Percentiles rank a stretch among this genome's conserved stretches.
Conservation (phyloP, 306 rosid species). For the Carpinus fangiana region DNA sequence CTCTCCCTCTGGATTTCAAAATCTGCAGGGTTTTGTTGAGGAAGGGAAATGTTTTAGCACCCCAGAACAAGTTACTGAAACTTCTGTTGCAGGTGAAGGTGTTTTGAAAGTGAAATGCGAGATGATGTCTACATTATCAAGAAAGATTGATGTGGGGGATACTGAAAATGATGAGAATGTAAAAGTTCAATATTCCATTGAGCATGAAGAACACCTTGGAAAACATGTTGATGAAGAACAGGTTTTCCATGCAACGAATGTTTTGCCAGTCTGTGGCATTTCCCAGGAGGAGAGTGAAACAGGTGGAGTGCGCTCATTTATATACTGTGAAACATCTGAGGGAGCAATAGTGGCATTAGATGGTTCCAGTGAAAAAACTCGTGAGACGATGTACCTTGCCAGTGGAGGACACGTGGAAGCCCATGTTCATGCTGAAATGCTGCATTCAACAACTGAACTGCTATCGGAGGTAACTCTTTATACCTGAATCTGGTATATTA, state of each 20-base stretch:
- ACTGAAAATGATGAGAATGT: slow-evolving; percentile 20
- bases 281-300: slow-evolving; percentile 21
- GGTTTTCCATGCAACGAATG: slow-evolving; percentile 26
- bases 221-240: slow-evolving; percentile 33
- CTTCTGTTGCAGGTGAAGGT: slow-evolving; percentile 16
- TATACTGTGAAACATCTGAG: slow-evolving; percentile 42
- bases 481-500: background rate
- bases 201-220: slow-evolving; percentile 20
- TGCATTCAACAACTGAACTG: slow-evolving; percentile 39
- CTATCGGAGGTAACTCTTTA: slow-evolving; percentile 50
- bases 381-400: slow-evolving; percentile 31
- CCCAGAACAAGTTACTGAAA: slow-evolving; percentile 18
- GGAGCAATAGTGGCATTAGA: slow-evolving; percentile 28
- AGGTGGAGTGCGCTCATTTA: slow-evolving; percentile 29
- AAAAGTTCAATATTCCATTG: background rate
- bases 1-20: slow-evolving; percentile 20
- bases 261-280: slow-evolving; percentile 20
- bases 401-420: slow-evolving; percentile 38
- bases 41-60: slow-evolving; percentile 10
- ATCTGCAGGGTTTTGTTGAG: slow-evolving; percentile 12
- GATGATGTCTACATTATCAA: slow-evolving; percentile 20
- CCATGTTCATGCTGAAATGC: slow-evolving; percentile 37
- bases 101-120: slow-evolving; percentile 23
- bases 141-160: slow-evolving; percentile 21
- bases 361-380: slow-evolving; percentile 35